Evolutionary conservation across 805 yeast genomes (phyloP).

Genomic region (Ogataea dorogensis): DNA sequence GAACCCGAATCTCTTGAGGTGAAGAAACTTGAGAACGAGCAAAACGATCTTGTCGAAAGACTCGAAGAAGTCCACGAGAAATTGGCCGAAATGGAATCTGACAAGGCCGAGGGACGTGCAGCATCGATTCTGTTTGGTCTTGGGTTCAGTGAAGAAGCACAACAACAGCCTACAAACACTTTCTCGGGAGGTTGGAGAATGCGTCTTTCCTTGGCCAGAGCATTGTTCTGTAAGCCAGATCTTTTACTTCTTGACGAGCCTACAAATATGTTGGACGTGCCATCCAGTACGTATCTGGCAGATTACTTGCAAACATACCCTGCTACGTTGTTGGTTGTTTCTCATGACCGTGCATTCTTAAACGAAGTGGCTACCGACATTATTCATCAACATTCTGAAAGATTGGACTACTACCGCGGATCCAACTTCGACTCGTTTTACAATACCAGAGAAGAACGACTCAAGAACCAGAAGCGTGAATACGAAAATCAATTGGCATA

Average conservation of each 20-base stretch:
- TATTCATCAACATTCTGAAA: slow-evolving; percentile 95
- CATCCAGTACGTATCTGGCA: slow-evolving; percentile 91
- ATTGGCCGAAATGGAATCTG: slow-evolving; percentile 90
- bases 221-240: slow-evolving; percentile 96
- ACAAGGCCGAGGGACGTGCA: slow-evolving; percentile 96
- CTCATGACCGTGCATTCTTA: slow-evolving; percentile 95
- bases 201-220: slow-evolving; percentile 98
- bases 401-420: slow-evolving; percentile 93
- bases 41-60: slow-evolving; percentile 78
- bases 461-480: slow-evolving; percentile 89
- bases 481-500: slow-evolving; percentile 97
- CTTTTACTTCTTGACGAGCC: slow-evolving; percentile 94
- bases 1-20: slow-evolving; percentile 74
- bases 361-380: slow-evolving; percentile 99
- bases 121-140: slow-evolving; percentile 90
- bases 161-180: slow-evolving; percentile 75
- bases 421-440: slow-evolving; percentile 92
- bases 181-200: slow-evolving; percentile 99
- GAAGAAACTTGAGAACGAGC: slow-evolving; percentile 81
- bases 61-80: slow-evolving; percentile 79
- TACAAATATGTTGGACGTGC: slow-evolving; percentile 99
- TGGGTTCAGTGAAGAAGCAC: slow-evolving; percentile 90
- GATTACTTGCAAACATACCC: slow-evolving; percentile 87
- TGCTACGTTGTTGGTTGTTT: slow-evolving; percentile 90
- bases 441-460: slow-evolving; percentile 90